Evolutionary conservation across 495 filamentous ascomycete species (phyloP).

Genomic region (Podospora sp.): DNA sequence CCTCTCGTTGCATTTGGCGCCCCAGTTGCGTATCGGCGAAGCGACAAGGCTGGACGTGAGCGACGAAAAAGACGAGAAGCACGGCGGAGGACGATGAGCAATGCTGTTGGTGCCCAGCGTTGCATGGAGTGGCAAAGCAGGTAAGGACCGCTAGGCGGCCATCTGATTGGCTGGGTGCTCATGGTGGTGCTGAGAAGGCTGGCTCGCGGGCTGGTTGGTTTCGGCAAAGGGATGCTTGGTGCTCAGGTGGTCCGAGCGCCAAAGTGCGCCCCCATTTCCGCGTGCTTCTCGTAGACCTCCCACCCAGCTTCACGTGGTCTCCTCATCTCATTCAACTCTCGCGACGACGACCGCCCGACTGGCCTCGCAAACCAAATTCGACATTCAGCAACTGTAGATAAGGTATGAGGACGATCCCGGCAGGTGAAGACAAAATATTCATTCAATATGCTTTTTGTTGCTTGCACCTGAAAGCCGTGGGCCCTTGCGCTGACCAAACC

Average conservation of each 20-base stretch:
- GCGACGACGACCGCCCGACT: constrained; percentile 19
- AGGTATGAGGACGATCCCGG: constrained; percentile 26
- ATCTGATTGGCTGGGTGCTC: background rate
- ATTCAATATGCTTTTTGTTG: constrained; percentile 17
- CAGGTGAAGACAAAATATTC: constrained; percentile 7
- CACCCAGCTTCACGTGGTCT: constrained; percentile 40
- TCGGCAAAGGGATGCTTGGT: constrained; percentile 11
- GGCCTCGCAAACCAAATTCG: constrained; percentile 7
- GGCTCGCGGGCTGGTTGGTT: constrained; percentile 9
- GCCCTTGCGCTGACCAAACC: constrained; percentile 27
- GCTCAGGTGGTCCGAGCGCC: constrained; percentile 28
- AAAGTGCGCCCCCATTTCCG: constrained; percentile 19
- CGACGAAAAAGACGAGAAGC: background rate
- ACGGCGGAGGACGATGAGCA: background rate
- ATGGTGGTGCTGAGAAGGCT: background rate
- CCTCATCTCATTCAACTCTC: constrained; percentile 32
- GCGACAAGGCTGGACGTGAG: background rate
- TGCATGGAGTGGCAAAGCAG: constrained; percentile 9
- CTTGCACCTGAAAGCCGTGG: constrained; percentile 13
- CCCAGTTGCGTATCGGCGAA: background rate
- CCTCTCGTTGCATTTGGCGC: background rate
- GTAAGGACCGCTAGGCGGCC: background rate
- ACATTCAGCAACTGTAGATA: constrained; percentile 13
- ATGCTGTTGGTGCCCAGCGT: background rate
- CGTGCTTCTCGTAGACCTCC: constrained; percentile 18